Base-by-base conservation (phyloP, 2,329 filamentous ascomycete species). In the Fusarium burgessii region DNA sequence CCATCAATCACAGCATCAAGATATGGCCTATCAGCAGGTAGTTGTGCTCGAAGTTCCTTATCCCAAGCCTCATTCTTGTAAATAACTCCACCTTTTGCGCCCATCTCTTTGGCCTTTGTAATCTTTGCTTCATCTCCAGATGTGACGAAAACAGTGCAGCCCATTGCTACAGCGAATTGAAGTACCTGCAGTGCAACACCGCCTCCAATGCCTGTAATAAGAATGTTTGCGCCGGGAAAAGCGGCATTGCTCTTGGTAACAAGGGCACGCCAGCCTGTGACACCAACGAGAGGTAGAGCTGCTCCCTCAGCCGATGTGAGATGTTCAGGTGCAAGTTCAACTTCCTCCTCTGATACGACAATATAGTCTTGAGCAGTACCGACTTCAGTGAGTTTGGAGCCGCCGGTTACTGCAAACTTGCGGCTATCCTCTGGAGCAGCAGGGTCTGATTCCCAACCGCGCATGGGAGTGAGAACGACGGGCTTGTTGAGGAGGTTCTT, bases 121-220 rank as follows among this genome's bases (percentile, higher is more conserved):
- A 98, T 88, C 86, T 97, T 97, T 74, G 87, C 90, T 71, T 89
- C 81, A 70, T 89, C 91, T 12, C 93, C 90, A 59, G 91, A 93
- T 3, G 91, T 95, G 59, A 97, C 94, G 77, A 87, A 97, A n/a
- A 95, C 92, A 78, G 91, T 89, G 75, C 91, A 89, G 40, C 94
- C 93, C 71, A 89, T 82, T 13, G 89, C 93, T 15, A 91, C 89
- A 14, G 89, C 94, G 81, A 97, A 97, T 79, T 93, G 87, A 74
- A 98, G 83, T 9, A 88, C 92, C 84, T 93, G 91, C 59, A 98
- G 83, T 36, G 95, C 95, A 2, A 98, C 95, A 45, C 95, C 95
- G 38, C 95, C 95, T 1, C 95, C 95, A 80, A 98, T 97, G 0
- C 95, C 95, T 7, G 95, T 98, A 43, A 98, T 83, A 35, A 98